A percentile compares a stretch with the other conserved stretches of the same genome.
Conservation (phyloP, 1,284 basidiomycete genomes). For the Cutaneotrichosporon sp. region DNA sequence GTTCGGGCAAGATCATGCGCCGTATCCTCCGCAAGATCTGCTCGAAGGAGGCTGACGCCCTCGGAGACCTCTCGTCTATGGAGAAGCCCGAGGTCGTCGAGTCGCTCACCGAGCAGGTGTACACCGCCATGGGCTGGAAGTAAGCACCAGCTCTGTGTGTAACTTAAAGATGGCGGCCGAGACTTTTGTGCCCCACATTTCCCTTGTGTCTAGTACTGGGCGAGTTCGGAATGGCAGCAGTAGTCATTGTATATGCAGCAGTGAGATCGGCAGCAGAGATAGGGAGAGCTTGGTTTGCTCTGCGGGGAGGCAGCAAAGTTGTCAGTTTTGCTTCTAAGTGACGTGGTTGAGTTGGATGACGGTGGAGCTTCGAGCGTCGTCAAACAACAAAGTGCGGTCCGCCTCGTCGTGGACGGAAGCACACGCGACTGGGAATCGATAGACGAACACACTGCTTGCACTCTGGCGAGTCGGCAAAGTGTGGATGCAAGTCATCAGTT, state of each 20-base stretch:
- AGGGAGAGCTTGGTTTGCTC: not conserved
- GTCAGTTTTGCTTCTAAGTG: too few species aligned
- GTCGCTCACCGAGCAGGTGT: conserved; percentile 7
- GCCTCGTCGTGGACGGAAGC: too few species aligned
- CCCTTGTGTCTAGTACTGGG: not conserved
- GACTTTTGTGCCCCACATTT: not conserved
- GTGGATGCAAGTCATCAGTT: too few species aligned
- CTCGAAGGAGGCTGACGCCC: conserved; percentile 84
- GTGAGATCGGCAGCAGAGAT: not conserved
- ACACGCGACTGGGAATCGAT: too few species aligned
- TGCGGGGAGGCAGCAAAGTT: not conserved
- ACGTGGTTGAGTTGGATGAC: too few species aligned
- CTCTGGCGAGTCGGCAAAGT: too few species aligned
- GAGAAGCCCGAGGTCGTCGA: conserved; percentile 82
- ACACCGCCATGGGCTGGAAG: conserved; percentile 8
- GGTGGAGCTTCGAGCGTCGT: too few species aligned
- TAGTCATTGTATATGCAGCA: conserved; percentile 7
- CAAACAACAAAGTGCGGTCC: too few species aligned
- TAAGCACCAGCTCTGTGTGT: not conserved
- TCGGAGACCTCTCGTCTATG: conserved; percentile 86
- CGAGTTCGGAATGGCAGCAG: conserved; percentile 3
- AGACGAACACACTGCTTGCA: too few species aligned
- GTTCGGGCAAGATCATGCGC: conserved; percentile 94
- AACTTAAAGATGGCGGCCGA: not conserved
- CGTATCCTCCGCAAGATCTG: conserved; percentile 93